phyloP scores from a whole-genome alignment of 495 filamentous ascomycete species.

The Penicillium lividum region DNA sequence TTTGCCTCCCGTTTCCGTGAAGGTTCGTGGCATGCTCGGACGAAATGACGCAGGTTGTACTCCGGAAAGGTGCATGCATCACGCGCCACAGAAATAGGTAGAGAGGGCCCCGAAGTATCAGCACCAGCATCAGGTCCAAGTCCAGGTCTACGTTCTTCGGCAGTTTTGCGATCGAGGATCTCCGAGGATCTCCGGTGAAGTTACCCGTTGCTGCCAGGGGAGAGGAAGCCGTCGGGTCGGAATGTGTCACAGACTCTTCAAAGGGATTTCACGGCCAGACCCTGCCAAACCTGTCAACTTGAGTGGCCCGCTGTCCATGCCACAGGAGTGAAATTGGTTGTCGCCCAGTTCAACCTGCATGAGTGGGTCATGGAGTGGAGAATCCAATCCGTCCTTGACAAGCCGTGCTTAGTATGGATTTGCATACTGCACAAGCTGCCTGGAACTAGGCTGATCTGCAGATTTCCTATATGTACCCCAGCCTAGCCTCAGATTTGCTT shows the following conservation, averaged over 20 bases:
- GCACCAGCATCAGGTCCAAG: not conserved
- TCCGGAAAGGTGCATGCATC: not conserved
- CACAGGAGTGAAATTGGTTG: constrained; percentile 23
- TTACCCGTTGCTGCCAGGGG: constrained; percentile 21
- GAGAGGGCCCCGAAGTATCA: too few relatives aligned
- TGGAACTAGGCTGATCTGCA: constrained; percentile 18
- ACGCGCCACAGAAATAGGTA: not conserved
- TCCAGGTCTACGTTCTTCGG: constrained; percentile 2
- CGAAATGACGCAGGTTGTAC: not conserved
- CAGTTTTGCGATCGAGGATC: constrained; percentile 10
- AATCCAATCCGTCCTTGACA: constrained; percentile 7
- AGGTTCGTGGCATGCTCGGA: not conserved
- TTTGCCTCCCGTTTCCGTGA: not conserved
- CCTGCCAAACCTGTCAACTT: constrained; percentile 24
- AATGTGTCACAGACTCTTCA: constrained; percentile 32
- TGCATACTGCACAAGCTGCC: constrained; percentile 30
- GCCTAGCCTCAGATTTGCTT: constrained; percentile 12
- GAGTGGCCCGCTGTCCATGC: constrained; percentile 24
- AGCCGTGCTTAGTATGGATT: constrained; percentile 27
- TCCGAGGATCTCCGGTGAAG: constrained; percentile 1
- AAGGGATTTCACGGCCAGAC: constrained; percentile 22
- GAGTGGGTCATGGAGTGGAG: constrained; percentile 18
- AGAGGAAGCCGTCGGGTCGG: constrained; percentile 14
- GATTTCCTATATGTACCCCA: constrained; percentile 26
- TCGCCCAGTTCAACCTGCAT: constrained; percentile 26